Evolutionary conservation across 352 stramenopile genomes (phyloP).

Genomic region (Halophytophthora polymorphica): DNA sequence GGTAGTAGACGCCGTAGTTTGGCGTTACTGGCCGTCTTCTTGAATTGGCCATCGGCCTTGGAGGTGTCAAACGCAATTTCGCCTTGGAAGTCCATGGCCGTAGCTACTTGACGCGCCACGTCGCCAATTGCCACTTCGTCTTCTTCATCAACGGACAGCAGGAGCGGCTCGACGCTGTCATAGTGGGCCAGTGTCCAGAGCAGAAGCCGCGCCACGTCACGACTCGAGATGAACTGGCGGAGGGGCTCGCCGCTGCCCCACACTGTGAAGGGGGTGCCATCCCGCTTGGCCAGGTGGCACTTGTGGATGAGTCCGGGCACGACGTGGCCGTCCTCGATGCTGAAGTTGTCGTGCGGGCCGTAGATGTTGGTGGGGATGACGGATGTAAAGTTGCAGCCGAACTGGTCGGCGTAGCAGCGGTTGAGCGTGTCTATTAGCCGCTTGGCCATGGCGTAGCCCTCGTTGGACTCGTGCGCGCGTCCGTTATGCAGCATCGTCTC

Average conservation of each 20-base stretch:
- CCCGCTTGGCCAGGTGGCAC: conserved; percentile 95
- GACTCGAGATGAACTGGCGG: conserved; percentile 97
- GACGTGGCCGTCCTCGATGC: conserved; percentile 95
- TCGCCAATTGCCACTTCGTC: conserved; percentile 96
- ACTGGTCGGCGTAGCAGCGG: conserved; percentile 94
- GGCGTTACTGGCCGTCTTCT: conserved; percentile 97
- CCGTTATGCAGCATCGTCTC: conserved; percentile 96
- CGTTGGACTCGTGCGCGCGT: conserved; percentile 71
- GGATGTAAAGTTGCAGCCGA: conserved; percentile 96
- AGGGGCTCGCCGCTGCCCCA: conserved; percentile 94
- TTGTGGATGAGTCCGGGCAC: conserved; percentile 99
- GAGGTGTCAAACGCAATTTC: conserved; percentile 90
- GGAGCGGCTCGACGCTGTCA: conserved; percentile 93
- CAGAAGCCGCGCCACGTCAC: conserved; percentile 94
- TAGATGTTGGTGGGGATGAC: conserved; percentile 99
- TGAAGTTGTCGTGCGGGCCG: conserved; percentile 98
- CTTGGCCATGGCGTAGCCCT: conserved; percentile 98
- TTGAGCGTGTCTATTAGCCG: conserved; percentile 98
- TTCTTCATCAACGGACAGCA: conserved; percentile 92
- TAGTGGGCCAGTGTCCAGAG: conserved; percentile 78
- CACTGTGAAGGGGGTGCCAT: conserved; percentile 89
- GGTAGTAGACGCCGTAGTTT: conserved; percentile 91
- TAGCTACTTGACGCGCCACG: conserved; percentile 82
- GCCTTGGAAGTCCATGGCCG: conserved; percentile 76
- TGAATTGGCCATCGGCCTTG: conserved; percentile 98